Evolutionary conservation across 2,329 filamentous ascomycete genomes (phyloP).

Genomic region (Ophiosphaerella herpotricha): DNA sequence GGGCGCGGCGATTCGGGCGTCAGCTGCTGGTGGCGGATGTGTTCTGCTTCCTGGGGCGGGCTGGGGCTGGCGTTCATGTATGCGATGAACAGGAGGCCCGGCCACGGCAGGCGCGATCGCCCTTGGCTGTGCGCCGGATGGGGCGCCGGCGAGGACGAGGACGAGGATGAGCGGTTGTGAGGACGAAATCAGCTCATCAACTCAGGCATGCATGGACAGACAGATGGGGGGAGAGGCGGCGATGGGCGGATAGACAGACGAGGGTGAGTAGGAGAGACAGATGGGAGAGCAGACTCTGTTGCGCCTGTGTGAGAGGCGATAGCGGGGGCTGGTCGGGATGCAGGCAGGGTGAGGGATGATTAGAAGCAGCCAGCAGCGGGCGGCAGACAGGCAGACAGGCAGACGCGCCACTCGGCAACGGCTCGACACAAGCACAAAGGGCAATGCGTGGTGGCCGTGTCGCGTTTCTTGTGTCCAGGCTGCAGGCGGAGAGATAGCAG

Average conservation of each 20-base stretch:
- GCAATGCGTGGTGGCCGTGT: slow-evolving; percentile 8
- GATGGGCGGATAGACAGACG: slow-evolving; percentile 17
- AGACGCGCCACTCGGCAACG: neutral
- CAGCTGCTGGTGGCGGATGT: slow-evolving; percentile 67
- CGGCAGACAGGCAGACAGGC: too few relatives aligned
- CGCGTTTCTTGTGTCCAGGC: neutral
- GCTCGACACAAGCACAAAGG: slow-evolving; percentile 7
- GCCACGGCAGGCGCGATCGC: slow-evolving; percentile 15
- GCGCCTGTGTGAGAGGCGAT: slow-evolving; percentile 3
- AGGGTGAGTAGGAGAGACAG: slow-evolving; percentile 2
- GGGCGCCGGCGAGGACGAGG: neutral
- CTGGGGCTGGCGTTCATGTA: slow-evolving; percentile 61
- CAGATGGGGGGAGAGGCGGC: slow-evolving; percentile 2
- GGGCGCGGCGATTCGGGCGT: slow-evolving; percentile 74
- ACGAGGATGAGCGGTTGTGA: neutral
- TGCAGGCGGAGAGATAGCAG: slow-evolving; percentile 2
- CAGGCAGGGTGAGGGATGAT: slow-evolving; percentile 10
- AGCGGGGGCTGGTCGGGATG: slow-evolving; percentile 14
- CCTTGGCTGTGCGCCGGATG: too few relatives aligned
- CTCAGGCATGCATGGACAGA: slow-evolving; percentile 15
- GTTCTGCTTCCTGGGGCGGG: slow-evolving; percentile 60
- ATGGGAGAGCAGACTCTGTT: slow-evolving; percentile 1
- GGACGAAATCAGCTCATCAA: slow-evolving; percentile 5
- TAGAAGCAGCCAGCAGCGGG: slow-evolving; percentile 3
- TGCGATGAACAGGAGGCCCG: slow-evolving; percentile 26